Conservation (phyloP, 73 alveolate genomes). For the Paramecium caudatum region DNA sequence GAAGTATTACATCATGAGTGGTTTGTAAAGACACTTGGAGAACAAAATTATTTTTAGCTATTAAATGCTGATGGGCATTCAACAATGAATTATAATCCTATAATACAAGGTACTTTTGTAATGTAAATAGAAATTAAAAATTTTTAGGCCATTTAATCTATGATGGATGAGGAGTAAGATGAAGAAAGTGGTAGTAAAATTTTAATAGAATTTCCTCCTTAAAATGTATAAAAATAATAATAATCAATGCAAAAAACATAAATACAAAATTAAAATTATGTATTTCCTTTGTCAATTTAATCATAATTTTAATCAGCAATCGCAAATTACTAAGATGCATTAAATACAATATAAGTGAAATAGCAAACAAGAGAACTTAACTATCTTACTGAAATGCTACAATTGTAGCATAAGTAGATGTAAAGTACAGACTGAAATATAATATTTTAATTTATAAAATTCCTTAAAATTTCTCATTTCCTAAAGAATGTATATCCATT, state of each 20-base stretch:
- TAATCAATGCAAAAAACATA: too few species aligned
- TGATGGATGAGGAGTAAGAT: constrained; percentile 60
- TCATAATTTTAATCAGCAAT: constrained; percentile 14
- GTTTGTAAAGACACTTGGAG: constrained; percentile 42
- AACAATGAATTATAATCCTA: too few species aligned
- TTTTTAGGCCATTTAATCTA: neutral
- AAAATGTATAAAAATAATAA: too few species aligned
- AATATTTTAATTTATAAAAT: constrained; percentile 21
- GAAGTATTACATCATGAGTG: constrained; percentile 69
- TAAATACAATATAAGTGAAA: neutral
- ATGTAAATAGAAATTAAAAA: constrained; percentile 19
- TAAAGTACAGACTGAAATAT: constrained; percentile 17
- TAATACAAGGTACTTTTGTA: too few species aligned
- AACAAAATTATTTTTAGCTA: constrained; percentile 1
- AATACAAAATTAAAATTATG: too few species aligned
- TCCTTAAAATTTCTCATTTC: constrained; percentile 3
- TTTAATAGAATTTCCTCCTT: constrained; percentile 31
- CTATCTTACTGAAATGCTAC: constrained; percentile 20
- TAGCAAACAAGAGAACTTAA: constrained; percentile 1
- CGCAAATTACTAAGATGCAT: constrained; percentile 15
- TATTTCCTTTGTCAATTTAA: too few species aligned
- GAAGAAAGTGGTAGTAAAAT: constrained; percentile 32
- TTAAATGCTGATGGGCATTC: neutral
- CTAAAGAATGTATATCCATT: constrained; percentile 35
- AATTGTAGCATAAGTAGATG: constrained; percentile 20